Conservation (phyloP, 2,329 filamentous ascomycete genomes). For the Calonectria hongkongensis region DNA sequence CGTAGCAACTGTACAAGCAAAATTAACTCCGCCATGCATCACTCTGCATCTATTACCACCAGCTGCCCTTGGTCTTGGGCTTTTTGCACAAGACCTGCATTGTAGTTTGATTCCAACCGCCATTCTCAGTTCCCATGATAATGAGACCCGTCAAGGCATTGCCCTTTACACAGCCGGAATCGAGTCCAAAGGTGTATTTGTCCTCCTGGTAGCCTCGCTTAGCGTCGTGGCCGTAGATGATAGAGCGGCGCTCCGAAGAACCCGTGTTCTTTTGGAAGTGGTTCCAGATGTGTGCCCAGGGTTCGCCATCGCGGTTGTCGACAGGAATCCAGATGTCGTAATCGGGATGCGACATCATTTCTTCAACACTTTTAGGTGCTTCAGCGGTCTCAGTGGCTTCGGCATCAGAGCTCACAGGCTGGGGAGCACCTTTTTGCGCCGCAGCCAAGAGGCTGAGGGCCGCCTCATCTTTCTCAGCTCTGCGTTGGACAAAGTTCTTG, state of each 20-base stretch:
- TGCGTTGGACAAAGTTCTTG: conserved; percentile 13
- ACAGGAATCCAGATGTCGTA: conserved; percentile 60
- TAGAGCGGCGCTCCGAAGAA: conserved; percentile 71
- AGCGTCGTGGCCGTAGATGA: conserved; percentile 93
- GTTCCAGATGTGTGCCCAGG: conserved; percentile 81
- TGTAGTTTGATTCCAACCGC: conserved; percentile 60
- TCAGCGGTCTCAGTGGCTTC: not conserved
- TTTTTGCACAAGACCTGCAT: conserved; percentile 65
- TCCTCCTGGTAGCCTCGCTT: conserved; percentile 77
- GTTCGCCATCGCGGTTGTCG: conserved; percentile 71
- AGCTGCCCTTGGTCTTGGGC: conserved; percentile 44
- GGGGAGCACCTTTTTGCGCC: conserved; percentile 3
- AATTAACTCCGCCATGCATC: not conserved
- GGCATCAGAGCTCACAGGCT: not conserved
- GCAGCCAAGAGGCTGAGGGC: not conserved
- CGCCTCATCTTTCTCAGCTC: not conserved
- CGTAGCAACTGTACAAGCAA: conserved; percentile 17
- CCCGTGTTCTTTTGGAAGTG: conserved; percentile 64
- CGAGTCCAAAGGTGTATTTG: conserved; percentile 87
- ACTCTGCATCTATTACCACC: conserved; percentile 41
- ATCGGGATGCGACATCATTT: conserved; percentile 51
- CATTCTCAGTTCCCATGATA: conserved; percentile 71
- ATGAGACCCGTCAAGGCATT: conserved; percentile 85
- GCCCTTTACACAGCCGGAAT: conserved; percentile 87
- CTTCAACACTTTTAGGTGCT: conserved; percentile 16